Base-by-base conservation (phyloP, 2,329 filamentous ascomycete species). In the Xylariaceae sp. region DNA sequence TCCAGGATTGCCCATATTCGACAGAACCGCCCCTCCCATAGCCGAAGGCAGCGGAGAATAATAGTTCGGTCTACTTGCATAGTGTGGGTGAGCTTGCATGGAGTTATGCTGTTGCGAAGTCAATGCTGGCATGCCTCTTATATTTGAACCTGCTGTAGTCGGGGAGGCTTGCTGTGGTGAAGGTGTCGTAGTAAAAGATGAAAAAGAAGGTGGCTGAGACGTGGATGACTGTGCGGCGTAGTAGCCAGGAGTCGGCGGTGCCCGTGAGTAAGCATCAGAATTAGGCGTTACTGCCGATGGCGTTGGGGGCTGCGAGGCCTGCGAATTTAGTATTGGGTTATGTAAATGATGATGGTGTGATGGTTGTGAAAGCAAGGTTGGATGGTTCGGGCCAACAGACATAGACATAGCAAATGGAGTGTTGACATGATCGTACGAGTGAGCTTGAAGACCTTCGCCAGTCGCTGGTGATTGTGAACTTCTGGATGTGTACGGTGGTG, bases 1-100 rank as follows among this genome's bases (percentile, higher is more conserved):
- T 46, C 81, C 82, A 0, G 89, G 89, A 52, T 85, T 88, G 60
- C 85, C 81, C 22, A 94, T 78, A 62, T 92, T 94, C 14, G 87
- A 86, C 74, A 92, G 82, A 27, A 92, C 83, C 1, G 85, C 78
- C 1, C 84, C 83, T 39, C 75, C 72, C 74, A 85, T 78, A n/a
- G 76, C 73, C 3, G 85, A 78, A 3, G 87, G 75, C 3, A 77
- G 77, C 7, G 60, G 54, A 1, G 60, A 54, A 49, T 71, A 58
- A 52, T 56, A 58, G 63, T 77, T 79, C 2, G 73, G 69, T 51
- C 73, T 71, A 49, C 66, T 56, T 51, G 66, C 66, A 54, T 82
- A 82, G 14, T 71, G 70, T 47, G 77, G 74, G 18, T 80, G 80
- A 5, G 82, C 78, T 4, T 78, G 79, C 71, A 85, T 64, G 69